A percentile compares a stretch with the other conserved stretches of the same genome.
phyloP scores from a whole-genome alignment of 139 green algal species.

The Volvox africanus region DNA sequence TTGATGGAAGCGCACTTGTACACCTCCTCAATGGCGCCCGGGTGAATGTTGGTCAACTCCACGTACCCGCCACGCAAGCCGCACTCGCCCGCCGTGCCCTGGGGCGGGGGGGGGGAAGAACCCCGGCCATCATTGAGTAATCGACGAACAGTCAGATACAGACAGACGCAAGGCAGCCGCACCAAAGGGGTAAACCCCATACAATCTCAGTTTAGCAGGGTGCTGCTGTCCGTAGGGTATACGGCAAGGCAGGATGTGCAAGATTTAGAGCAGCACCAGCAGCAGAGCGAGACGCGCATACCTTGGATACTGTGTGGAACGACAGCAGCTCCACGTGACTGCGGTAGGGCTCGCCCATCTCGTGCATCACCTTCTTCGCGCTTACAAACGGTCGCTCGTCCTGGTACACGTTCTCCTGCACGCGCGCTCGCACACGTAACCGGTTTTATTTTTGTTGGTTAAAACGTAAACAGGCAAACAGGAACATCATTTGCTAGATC shows the following conservation, averaged over 20 bases:
- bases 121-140: too few relatives aligned
- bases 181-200: too few relatives aligned
- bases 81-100: slow-evolving; percentile 84
- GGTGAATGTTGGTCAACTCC: slow-evolving; percentile 90
- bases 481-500: too few relatives aligned
- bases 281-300: not conserved
- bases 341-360: slow-evolving; percentile 77
- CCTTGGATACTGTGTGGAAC: slow-evolving; percentile 88
- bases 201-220: too few relatives aligned
- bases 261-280: too few relatives aligned
- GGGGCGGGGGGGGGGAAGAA: too few relatives aligned
- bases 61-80: slow-evolving; percentile 88
- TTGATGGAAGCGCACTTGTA: slow-evolving; percentile 93
- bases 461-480: too few relatives aligned
- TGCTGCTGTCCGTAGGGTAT: too few relatives aligned
- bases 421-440: not conserved
- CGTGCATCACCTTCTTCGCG: slow-evolving; percentile 85
- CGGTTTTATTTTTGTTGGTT: too few relatives aligned
- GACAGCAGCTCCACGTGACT: slow-evolving; percentile 81
- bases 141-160: too few relatives aligned
- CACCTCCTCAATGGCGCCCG: slow-evolving; percentile 79
- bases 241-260: too few relatives aligned
- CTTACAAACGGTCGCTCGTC: slow-evolving; percentile 88
- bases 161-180: too few relatives aligned
- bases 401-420: slow-evolving; percentile 61